These are phyloP conservation scores for Pythium phragmiticola DNA, from an alignment of 352 stramenopile species.

Conservation along the genomic window DNA sequence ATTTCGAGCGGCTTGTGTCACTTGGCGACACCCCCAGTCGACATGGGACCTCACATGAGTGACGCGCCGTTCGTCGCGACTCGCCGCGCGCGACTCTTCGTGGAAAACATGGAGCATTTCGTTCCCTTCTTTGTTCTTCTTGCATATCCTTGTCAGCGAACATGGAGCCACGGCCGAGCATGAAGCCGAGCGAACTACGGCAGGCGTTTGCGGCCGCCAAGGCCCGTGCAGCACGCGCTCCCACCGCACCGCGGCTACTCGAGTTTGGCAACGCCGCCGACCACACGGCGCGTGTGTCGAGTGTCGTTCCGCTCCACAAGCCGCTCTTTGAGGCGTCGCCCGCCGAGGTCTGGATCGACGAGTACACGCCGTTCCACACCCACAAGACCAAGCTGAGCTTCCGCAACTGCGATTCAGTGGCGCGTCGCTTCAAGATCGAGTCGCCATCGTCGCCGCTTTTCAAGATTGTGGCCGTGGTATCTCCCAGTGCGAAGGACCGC, in stretches of 20 bases:
- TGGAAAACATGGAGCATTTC: background rate
- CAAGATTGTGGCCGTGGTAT: constrained; percentile 42
- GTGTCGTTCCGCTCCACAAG: constrained; percentile 74
- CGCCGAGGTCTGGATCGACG: constrained; percentile 86
- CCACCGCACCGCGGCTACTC: constrained; percentile 40
- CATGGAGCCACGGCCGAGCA: constrained; percentile 9
- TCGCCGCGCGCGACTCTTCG: constrained; percentile 10
- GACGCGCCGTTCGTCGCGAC: background rate
- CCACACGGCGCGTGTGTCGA: constrained; percentile 60
- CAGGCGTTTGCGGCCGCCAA: constrained; percentile 61
- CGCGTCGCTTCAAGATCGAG: constrained; percentile 89
- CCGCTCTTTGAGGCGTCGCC: constrained; percentile 88
- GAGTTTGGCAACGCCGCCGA: constrained; percentile 75
- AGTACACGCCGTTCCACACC: constrained; percentile 90
- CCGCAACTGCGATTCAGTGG: constrained; percentile 91
- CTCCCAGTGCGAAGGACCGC: constrained; percentile 25
- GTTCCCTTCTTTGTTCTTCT: background rate
- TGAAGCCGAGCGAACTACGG: constrained; percentile 71
- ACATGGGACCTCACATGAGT: background rate
- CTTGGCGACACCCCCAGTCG: background rate
- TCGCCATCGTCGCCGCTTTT: constrained; percentile 87
- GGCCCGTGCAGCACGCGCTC: constrained; percentile 37
- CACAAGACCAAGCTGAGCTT: constrained; percentile 86
- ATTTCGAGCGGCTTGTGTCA: background rate
- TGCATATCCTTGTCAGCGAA: background rate